Evolutionary conservation across 2,329 filamentous ascomycete species (phyloP), one percentile per base, ranked within the genome.

Genomic region (Talaromyces sp.): DNA sequence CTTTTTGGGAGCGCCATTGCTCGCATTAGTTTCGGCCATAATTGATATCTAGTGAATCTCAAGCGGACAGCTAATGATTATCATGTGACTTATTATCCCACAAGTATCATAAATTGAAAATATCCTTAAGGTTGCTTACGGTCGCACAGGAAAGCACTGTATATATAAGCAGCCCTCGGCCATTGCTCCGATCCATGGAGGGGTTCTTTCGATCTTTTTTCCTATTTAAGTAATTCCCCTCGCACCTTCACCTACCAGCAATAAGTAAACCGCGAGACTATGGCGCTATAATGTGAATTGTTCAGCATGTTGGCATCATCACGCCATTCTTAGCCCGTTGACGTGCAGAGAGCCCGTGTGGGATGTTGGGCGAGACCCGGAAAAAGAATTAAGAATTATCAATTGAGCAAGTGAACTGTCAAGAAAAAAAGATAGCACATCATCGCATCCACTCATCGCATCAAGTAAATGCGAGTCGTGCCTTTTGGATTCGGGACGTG

Each of bases 1-100:
- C 56, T 64, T 64, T n/a, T 63, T 63, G 24, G 52, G 16, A 19
- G 49, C 45, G 16, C 41, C 58, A 39, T 50, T n/a, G 43, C 31
- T 27, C 3, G 31, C 5, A 10, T 9, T 27, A 4, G 6, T 6
- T 50, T 60, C 58, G 3, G 45, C 58, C 58, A 60, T 60, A 9
- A n/a, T 50, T 6, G 10, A 19, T 47, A 22, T 45, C 10, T 11
- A 22, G 11, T 7, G 5, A 24, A 5, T 24, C 3, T 47, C 2
- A 22, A 24, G 19, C 14, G 19, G 13, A 24, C 11, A 24, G 45
- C 45, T 3, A 47, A 24, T 8, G 24, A 24, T 7, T 47, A 19
- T 47, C 7, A 10, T 14, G 3, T 24, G 4, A 13, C 24, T 24
- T 24, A 7, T 24, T 24, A 22, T 24, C n/a, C 11, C 45, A 1